Evolutionary conservation across 768 basidiomycete species (phyloP).

Genomic region (Mycena epipterygia): DNA sequence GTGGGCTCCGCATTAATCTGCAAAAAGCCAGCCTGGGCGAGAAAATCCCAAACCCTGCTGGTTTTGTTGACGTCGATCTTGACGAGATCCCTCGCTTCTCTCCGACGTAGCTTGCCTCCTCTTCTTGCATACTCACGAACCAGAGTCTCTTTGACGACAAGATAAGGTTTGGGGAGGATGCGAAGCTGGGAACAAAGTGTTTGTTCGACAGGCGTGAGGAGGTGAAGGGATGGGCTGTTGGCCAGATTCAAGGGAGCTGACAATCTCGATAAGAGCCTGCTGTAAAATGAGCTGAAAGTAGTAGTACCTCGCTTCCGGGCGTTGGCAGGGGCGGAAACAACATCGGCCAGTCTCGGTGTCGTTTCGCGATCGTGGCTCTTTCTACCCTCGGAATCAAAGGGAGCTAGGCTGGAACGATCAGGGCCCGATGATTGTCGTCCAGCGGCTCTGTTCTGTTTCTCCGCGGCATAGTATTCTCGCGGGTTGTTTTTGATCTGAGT

Average conservation of each 20-base stretch:
- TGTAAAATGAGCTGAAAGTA: not conserved
- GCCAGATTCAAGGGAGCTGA: slow-evolving; percentile 85
- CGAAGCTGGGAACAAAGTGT: slow-evolving; percentile 89
- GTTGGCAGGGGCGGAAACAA: slow-evolving; percentile 49
- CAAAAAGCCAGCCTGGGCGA: slow-evolving; percentile 87
- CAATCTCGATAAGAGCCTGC: slow-evolving; percentile 7
- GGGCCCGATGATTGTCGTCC: slow-evolving; percentile 67
- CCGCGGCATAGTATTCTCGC: slow-evolving; percentile 68
- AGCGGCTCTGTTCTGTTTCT: slow-evolving; percentile 49
- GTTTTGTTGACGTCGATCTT: slow-evolving; percentile 97
- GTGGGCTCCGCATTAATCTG: slow-evolving; percentile 73
- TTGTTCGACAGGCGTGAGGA: slow-evolving; percentile 92
- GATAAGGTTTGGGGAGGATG: slow-evolving; percentile 95
- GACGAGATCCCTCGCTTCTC: slow-evolving; percentile 91
- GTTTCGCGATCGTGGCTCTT: slow-evolving; percentile 73
- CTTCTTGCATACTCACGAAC: slow-evolving; percentile 93
- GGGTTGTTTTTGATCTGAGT: slow-evolving; percentile 72
- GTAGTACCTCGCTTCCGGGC: slow-evolving; percentile 61
- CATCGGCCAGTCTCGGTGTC: slow-evolving; percentile 63
- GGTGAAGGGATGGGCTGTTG: slow-evolving; percentile 89
- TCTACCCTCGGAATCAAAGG: slow-evolving; percentile 59
- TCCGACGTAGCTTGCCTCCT: slow-evolving; percentile 87
- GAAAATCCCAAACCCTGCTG: slow-evolving; percentile 92
- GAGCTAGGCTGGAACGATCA: slow-evolving; percentile 60
- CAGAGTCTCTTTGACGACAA: slow-evolving; percentile 95